Evolutionary conservation across 306 rosid genomes (phyloP).

Genomic region (Citrullus amarus): DNA sequence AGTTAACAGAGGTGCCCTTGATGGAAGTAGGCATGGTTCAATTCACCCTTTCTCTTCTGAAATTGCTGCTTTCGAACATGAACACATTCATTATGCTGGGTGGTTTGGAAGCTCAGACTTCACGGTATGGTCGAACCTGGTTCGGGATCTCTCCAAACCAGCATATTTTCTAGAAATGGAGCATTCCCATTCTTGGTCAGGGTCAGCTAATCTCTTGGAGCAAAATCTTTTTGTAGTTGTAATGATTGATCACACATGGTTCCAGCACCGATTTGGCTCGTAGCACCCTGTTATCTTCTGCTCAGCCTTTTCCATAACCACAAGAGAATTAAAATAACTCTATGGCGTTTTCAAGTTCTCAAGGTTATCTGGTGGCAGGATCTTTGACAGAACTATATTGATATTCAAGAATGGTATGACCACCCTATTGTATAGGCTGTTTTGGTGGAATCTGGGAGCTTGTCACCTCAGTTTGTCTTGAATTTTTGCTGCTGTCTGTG

Average conservation of each 20-base stretch:
- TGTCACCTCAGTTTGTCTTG: conserved; percentile 11
- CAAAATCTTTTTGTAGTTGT: neutral
- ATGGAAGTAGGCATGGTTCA: neutral
- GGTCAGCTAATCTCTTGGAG: neutral
- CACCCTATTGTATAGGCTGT: conserved; percentile 8
- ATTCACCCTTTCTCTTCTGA: conserved; percentile 1
- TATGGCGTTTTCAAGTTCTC: neutral
- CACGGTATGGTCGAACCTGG: neutral
- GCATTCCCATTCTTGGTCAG: neutral
- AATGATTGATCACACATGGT: neutral
- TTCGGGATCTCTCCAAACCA: neutral
- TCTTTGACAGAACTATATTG: neutral
- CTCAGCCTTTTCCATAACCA: neutral
- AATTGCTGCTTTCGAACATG: conserved; percentile 1
- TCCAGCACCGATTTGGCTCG: neutral
- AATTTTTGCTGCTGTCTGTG: conserved; percentile 3
- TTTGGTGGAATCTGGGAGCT: neutral
- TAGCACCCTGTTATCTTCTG: neutral
- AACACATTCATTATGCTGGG: neutral
- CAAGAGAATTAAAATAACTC: neutral
- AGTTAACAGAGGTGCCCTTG: conserved; percentile 4
- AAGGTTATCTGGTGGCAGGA: neutral
- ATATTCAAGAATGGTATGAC: conserved; percentile 15
- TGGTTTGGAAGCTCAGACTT: neutral
- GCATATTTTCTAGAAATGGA: neutral